These are phyloP conservation scores for Rhizopus arrhizus DNA, from an alignment of 371 early-diverging fungal species.

Conservation along the genomic window DNA sequence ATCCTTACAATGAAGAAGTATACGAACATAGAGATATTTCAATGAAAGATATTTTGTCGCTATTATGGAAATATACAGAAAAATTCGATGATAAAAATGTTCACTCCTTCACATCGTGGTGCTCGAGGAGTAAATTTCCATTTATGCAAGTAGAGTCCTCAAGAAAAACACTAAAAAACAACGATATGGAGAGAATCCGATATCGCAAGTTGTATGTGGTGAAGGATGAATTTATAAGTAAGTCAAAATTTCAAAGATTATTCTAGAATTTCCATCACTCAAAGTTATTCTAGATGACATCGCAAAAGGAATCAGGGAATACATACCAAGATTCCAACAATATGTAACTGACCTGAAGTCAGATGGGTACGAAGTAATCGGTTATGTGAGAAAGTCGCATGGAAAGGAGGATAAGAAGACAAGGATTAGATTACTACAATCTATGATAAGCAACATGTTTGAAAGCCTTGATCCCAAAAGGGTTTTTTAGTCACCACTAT, in stretches of 20 bases:
- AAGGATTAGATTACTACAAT: constrained; percentile 12
- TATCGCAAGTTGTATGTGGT: constrained; percentile 15
- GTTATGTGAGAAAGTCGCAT: constrained; percentile 14
- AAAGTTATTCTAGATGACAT: constrained; percentile 25
- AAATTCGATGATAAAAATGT: constrained; percentile 12
- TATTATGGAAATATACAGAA: too few species aligned
- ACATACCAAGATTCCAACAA: constrained; percentile 18
- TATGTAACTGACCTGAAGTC: constrained; percentile 22
- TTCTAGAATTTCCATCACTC: constrained; percentile 23
- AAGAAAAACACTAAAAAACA: constrained; percentile 13
- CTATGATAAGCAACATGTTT: constrained; percentile 6
- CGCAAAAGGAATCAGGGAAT: constrained; percentile 24
- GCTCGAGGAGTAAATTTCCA: constrained; percentile 16
- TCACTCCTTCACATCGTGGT: constrained; percentile 11
- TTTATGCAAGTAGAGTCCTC: constrained; percentile 17
- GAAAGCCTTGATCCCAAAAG: too few species aligned
- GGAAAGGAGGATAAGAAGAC: constrained; percentile 8
- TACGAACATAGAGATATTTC: constrained; percentile 15
- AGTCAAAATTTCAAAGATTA: constrained; percentile 20
- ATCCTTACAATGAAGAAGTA: constrained; percentile 6
- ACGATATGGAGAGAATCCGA: constrained; percentile 17
- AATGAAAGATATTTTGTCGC: constrained; percentile 15
- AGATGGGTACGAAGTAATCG: constrained; percentile 12
- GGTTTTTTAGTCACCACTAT: too few species aligned
- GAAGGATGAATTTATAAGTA: constrained; percentile 18